Evolutionary conservation across 1,139 yeast species (phyloP), one percentile per base, ranked within the genome.

Genomic region (Candida sojae): DNA sequence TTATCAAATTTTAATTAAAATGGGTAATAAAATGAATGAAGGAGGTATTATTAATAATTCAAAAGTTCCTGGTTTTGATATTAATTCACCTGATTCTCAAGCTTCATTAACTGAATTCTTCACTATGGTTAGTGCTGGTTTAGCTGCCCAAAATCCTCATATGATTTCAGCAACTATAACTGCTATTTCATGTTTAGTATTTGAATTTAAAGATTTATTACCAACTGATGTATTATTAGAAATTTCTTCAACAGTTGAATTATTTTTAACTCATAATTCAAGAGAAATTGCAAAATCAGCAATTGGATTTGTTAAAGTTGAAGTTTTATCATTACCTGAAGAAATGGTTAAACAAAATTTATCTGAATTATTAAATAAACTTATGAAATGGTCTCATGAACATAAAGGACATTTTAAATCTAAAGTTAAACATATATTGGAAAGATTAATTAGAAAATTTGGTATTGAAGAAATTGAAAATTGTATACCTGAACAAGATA

Each of bases 91-190:
- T 12, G 79, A 80, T 50, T 74, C 86, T 1, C 75, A 79, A 48
- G 96, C 96, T 8, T 76, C 83, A 13, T 75, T 93, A 52, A 79
- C 84, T 42, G 97, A 91, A 67, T 91, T 77, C 63, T 89, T 93
- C 71, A 90, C 96, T 32, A 90, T 93, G 88, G 87, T 93, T 25
- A 84, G 95, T 67, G 99, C 97, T 42, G 99, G 99, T 70, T 77
- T 95, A 57, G 97, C 96, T 34, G 97, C 97, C 47, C 86, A 87
- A 57, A 81, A 95, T 38, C 93, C 96, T 31, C 96, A 92, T 67
- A 92, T 92, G 97, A 88, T 93, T 43, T 88, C 97, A 60, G 97
- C 98, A 13, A 86, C 98, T 12, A 84, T 95, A 56, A 90, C 97
- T 7, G 96, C 97, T 0, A 76, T 93, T 48, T 85, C 96, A 39